A percentile compares a stretch with the other conserved stretches of the same genome.
These are phyloP conservation scores for Curvularia sp. DNA, from an alignment of 2,329 filamentous ascomycete genomes.

Conservation along the genomic window DNA sequence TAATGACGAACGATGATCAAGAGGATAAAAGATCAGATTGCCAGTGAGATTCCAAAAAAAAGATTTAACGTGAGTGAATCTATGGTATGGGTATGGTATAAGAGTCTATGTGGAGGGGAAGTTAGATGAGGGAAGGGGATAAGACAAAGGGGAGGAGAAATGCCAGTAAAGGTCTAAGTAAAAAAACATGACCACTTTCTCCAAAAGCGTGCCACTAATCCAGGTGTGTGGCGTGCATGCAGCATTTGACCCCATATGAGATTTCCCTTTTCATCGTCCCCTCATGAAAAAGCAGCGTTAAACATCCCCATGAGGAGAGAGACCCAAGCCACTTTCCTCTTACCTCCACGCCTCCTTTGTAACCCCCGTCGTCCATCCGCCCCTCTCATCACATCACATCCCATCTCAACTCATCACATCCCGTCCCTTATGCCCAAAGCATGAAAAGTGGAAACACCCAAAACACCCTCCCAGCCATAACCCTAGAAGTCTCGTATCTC, in stretches of 20 bases:
- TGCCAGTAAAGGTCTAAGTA: not conserved
- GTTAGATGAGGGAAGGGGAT: not conserved
- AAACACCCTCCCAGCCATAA: not conserved
- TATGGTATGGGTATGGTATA: too few relatives aligned
- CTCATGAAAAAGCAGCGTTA: not conserved
- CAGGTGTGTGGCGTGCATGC: not conserved
- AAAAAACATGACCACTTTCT: not conserved
- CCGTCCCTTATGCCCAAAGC: not conserved
- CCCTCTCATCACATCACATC: not conserved
- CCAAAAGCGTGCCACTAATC: not conserved
- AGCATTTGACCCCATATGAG: not conserved
- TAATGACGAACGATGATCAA: too few relatives aligned
- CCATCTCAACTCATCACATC: not conserved
- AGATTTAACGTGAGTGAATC: too few relatives aligned
- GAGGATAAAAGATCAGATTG: too few relatives aligned
- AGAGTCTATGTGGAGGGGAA: not conserved
- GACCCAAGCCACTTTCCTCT: not conserved
- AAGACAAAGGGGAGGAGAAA: not conserved
- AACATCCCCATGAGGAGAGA: not conserved
- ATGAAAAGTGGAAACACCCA: slow-evolving; percentile 6
- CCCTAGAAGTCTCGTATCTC: not conserved
- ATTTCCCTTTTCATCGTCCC: not conserved
- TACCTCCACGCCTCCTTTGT: not conserved
- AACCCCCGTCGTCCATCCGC: not conserved
- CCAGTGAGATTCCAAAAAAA: too few relatives aligned